Conservation (phyloP, 140 eudicot species). For the Erigeron philadelphicus region DNA sequence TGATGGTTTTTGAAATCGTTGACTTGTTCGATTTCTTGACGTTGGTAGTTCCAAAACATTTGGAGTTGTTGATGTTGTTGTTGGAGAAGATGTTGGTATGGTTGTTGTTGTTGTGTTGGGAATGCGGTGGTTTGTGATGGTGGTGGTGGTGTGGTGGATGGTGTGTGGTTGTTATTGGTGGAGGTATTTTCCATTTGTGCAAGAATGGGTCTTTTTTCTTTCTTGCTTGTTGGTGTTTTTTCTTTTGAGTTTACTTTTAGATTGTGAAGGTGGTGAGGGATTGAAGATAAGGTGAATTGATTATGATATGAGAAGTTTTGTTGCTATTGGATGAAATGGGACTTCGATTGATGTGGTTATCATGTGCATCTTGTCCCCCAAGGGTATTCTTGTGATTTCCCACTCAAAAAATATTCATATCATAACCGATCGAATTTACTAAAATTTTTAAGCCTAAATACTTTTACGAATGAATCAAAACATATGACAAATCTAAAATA, state of each 20-base stretch:
- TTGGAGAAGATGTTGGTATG: conserved; percentile 85
- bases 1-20: conserved; percentile 88
- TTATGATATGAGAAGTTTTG: conserved; percentile 10
- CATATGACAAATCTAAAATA: no score
- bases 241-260: background rate
- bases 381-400: background rate
- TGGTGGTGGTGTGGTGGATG: conserved; percentile 27
- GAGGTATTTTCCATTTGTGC: conserved; percentile 41
- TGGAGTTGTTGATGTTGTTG: conserved; percentile 88
- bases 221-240: background rate
- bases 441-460: no score
- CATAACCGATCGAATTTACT: no score
- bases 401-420: background rate
- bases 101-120: conserved; percentile 40
- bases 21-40: conserved; percentile 71
- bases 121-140: conserved; percentile 31
- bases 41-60: conserved; percentile 88
- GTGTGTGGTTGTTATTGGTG: conserved; percentile 29
- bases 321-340: conserved; percentile 26
- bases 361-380: conserved; percentile 20
- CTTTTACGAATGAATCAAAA: no score
- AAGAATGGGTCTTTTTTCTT: background rate
- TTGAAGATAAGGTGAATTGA: conserved; percentile 39
- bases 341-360: conserved; percentile 22
- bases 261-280: conserved; percentile 1